phyloP scores from a whole-genome alignment of 2,329 filamentous ascomycete genomes.

The Cylindrodendrum hubeiense region DNA sequence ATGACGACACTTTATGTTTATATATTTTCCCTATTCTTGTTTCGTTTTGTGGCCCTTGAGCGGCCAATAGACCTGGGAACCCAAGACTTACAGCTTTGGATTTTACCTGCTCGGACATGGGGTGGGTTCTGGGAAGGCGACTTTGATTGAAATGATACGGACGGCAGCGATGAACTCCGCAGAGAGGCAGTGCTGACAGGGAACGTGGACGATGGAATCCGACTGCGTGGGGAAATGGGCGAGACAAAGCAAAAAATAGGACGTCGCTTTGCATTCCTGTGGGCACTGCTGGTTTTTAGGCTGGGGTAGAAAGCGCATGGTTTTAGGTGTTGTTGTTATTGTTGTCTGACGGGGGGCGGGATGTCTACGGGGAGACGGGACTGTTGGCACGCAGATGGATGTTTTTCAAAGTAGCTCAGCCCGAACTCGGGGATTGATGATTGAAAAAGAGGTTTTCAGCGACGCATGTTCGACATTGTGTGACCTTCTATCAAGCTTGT shows the following conservation, averaged over 20 bases:
- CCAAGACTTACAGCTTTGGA: slow-evolving; percentile 30
- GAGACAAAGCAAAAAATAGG: slow-evolving; percentile 23
- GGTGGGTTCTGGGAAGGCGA: slow-evolving; percentile 6
- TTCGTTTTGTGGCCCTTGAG: slow-evolving; percentile 27
- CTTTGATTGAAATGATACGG: slow-evolving; percentile 33
- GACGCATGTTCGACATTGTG: background rate
- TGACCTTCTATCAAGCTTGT: background rate
- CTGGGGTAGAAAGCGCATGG: slow-evolving; percentile 34
- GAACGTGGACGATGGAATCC: slow-evolving; percentile 1
- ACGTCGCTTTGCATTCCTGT: slow-evolving; percentile 32
- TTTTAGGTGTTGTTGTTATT: slow-evolving; percentile 31
- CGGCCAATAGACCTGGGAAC: slow-evolving; percentile 37
- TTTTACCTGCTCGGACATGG: slow-evolving; percentile 31
- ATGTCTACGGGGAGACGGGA: slow-evolving; percentile 8
- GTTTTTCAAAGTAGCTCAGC: slow-evolving; percentile 20
- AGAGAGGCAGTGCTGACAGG: background rate
- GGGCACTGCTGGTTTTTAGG: slow-evolving; percentile 24
- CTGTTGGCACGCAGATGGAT: slow-evolving; percentile 19
- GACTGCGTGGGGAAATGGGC: slow-evolving; percentile 7
- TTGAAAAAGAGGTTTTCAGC: slow-evolving; percentile 16
- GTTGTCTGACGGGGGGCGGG: slow-evolving; percentile 9
- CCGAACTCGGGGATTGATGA: slow-evolving; percentile 15
- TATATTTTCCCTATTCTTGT: slow-evolving; percentile 32
- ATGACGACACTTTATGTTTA: slow-evolving; percentile 36
- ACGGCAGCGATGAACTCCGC: slow-evolving; percentile 21